These are phyloP conservation scores for Aspergillus sp. DNA, from an alignment of 2,329 filamentous ascomycete genomes.

Conservation along the genomic window DNA sequence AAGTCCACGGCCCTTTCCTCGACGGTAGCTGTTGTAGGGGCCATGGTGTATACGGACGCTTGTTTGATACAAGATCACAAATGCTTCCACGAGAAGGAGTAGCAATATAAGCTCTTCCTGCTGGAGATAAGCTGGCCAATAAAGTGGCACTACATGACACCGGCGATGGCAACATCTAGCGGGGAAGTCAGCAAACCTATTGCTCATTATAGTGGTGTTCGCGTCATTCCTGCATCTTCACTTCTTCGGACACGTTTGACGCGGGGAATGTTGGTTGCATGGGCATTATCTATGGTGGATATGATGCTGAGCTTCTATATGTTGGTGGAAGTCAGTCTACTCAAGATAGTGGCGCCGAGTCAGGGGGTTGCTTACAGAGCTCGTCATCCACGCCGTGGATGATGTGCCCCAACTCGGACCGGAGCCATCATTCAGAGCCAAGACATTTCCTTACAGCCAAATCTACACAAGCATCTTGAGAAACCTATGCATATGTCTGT, in stretches of 20 bases:
- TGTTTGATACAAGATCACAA: background rate
- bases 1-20: conserved; percentile 14
- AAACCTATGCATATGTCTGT: background rate
- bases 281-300: no score
- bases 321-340: no score
- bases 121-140: no score
- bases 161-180: no score
- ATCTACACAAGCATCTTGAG: no score
- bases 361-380: background rate
- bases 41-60: conserved; percentile 13
- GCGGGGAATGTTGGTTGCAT: no score
- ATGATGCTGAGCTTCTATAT: no score
- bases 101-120: no score
- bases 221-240: conserved; percentile 3
- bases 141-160: no score
- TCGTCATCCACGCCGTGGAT: conserved; percentile 12
- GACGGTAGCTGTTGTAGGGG: conserved; percentile 5
- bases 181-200: background rate
- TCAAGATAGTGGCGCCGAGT: no score
- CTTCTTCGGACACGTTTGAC: background rate
- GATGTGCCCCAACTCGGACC: conserved; percentile 5
- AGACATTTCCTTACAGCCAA: no score
- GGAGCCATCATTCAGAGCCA: background rate
- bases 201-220: conserved; percentile 9
- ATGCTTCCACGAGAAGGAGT: no score